Evolutionary conservation across 306 rosid species (phyloP).

Genomic region (apple (Malus domestica)): DNA sequence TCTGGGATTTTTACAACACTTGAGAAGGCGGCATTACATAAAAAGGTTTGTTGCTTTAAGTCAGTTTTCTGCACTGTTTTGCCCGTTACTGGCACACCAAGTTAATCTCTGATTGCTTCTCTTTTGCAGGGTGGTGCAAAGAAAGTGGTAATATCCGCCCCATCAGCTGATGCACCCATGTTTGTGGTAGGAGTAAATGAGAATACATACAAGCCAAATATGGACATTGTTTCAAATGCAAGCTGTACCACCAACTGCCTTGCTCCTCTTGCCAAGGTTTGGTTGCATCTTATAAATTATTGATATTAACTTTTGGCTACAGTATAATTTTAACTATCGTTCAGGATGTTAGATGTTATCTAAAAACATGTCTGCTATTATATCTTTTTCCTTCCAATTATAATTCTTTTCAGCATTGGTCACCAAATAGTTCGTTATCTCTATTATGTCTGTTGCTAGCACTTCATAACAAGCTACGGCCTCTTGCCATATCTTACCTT

Average conservation of each 20-base stretch:
- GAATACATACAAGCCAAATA: slow-evolving; percentile 58
- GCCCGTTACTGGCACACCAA: not conserved
- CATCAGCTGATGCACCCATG: slow-evolving; percentile 99
- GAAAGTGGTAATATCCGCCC: slow-evolving; percentile 94
- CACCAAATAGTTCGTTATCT: not conserved
- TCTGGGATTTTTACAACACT: slow-evolving; percentile 86
- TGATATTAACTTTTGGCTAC: not conserved
- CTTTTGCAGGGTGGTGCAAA: slow-evolving; percentile 82
- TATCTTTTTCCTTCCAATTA: not conserved
- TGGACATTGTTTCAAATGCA: slow-evolving; percentile 95
- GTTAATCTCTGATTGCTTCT: slow-evolving; percentile 19
- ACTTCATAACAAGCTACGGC: not conserved
- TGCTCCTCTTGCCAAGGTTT: slow-evolving; percentile 98
- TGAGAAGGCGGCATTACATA: slow-evolving; percentile 77
- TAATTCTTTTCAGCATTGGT: not conserved
- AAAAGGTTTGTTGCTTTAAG: slow-evolving; percentile 41
- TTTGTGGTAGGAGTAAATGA: slow-evolving; percentile 95
- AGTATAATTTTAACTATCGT: not conserved
- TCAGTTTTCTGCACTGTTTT: slow-evolving; percentile 1
- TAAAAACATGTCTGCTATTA: not conserved
- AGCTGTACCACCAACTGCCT: slow-evolving; percentile 99
- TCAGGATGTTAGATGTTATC: not conserved
- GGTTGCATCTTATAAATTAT: slow-evolving; percentile 15
- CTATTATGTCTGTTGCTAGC: not conserved
- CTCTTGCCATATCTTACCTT: not conserved